Conservation (phyloP, 768 basidiomycete genomes). For the Pleurotus eryngii region DNA sequence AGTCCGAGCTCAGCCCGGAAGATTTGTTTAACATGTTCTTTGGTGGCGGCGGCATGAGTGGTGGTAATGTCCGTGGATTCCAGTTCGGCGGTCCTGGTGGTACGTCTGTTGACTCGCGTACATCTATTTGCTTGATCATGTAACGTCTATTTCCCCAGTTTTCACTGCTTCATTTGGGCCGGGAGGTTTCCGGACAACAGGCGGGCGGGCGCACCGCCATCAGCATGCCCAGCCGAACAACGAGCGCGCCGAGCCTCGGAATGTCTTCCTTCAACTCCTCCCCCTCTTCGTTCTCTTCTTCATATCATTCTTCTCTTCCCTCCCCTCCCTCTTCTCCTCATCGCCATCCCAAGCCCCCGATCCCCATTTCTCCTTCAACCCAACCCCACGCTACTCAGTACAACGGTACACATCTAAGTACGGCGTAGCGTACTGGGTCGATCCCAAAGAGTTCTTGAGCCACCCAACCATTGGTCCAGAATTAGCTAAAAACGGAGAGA, state of each 20-base stretch:
- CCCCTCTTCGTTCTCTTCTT: slow-evolving; percentile 82
- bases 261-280: slow-evolving; percentile 70
- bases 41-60: slow-evolving; percentile 62
- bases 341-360: slow-evolving; percentile 58
- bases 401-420: slow-evolving; percentile 68
- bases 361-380: slow-evolving; percentile 72
- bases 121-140: slow-evolving; percentile 2
- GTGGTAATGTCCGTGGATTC: slow-evolving; percentile 48
- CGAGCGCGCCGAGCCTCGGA: slow-evolving; percentile 49
- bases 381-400: slow-evolving; percentile 58
- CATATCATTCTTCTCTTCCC: slow-evolving; percentile 78
- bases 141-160: slow-evolving; percentile 34
- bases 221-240: slow-evolving; percentile 23
- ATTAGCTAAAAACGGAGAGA: slow-evolving; percentile 33
- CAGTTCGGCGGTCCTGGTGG: slow-evolving; percentile 48
- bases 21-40: slow-evolving; percentile 99
- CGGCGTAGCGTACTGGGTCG: slow-evolving; percentile 82
- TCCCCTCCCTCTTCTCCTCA: slow-evolving; percentile 73
- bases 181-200: slow-evolving; percentile 76
- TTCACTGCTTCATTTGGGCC: slow-evolving; percentile 80
- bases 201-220: slow-evolving; percentile 36
- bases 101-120: not conserved
- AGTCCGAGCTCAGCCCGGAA: slow-evolving; percentile 89
- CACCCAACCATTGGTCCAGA: slow-evolving; percentile 77
- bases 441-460: slow-evolving; percentile 67